phyloP scores from a whole-genome alignment of 2,329 filamentous ascomycete species.

The Diplodia mutila region DNA sequence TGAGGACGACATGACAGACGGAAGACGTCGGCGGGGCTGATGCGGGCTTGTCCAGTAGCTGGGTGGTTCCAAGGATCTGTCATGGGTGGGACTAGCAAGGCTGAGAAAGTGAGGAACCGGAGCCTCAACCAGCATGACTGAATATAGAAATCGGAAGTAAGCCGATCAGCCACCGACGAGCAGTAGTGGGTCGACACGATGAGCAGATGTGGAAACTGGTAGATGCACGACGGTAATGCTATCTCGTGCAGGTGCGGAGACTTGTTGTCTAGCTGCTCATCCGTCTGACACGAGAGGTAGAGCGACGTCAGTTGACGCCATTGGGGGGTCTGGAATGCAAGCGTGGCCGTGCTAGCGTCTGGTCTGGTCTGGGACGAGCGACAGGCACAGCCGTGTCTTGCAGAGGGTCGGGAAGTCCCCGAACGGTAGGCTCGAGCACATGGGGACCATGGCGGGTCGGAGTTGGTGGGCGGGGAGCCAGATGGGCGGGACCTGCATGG shows the following conservation, averaged over 20 bases:
- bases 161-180: neutral
- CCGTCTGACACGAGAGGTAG: neutral
- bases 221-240: neutral
- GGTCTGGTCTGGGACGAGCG: neutral
- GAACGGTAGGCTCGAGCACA: neutral
- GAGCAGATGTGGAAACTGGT: conserved; percentile 6
- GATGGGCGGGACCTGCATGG: conserved; percentile 46
- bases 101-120: neutral
- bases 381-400: conserved; percentile 6
- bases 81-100: neutral
- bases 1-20: neutral
- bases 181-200: too few relatives aligned
- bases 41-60: neutral
- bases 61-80: neutral
- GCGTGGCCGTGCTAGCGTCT: neutral
- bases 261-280: too few relatives aligned
- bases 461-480: conserved; percentile 30
- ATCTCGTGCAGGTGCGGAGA: too few relatives aligned
- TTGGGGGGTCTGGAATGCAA: neutral
- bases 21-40: neutral
- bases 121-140: conserved; percentile 10
- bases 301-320: neutral
- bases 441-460: conserved; percentile 17
- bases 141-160: conserved; percentile 5
- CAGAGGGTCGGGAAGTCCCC: neutral